Evolutionary conservation across 108 stramenopile genomes (phyloP).

Genomic region (Stephanodiscus minutulus): DNA sequence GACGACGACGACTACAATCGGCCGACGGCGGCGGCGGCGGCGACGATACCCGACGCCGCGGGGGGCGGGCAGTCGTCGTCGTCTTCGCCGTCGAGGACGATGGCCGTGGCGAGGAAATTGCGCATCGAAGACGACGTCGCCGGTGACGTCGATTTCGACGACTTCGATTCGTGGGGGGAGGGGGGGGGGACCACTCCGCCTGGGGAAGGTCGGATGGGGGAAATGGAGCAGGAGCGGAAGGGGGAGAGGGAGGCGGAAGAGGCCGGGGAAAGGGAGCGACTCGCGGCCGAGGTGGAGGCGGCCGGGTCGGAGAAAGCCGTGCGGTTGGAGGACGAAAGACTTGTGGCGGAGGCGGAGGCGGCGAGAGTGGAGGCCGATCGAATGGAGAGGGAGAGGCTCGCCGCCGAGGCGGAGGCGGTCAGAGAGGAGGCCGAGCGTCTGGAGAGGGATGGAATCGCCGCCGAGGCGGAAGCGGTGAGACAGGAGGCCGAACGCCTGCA

Average conservation of each 20-base stretch:
- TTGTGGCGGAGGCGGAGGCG: conserved; percentile 2
- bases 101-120: not conserved
- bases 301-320: not conserved
- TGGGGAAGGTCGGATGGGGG: too few relatives aligned
- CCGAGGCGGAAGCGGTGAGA: conserved; percentile 11
- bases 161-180: conserved; percentile 10
- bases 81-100: too few relatives aligned
- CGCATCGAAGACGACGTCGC: not conserved
- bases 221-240: too few relatives aligned
- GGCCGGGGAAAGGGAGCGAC: not conserved
- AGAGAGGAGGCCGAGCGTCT: conserved; percentile 8
- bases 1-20: not conserved
- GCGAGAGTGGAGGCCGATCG: not conserved
- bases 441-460: conserved; percentile 11
- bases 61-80: too few relatives aligned
- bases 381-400: not conserved
- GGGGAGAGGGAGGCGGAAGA: too few relatives aligned
- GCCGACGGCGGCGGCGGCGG: not conserved
- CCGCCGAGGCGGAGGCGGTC: conserved; percentile 4
- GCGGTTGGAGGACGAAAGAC: conserved; percentile 13
- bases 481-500: conserved; percentile 10
- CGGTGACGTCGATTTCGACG: not conserved
- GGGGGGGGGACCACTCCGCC: not conserved
- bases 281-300: conserved; percentile 10
- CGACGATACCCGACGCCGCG: not conserved